Evolutionary conservation across 345 rosid species (phyloP).

Genomic region (Trapa incisa): DNA sequence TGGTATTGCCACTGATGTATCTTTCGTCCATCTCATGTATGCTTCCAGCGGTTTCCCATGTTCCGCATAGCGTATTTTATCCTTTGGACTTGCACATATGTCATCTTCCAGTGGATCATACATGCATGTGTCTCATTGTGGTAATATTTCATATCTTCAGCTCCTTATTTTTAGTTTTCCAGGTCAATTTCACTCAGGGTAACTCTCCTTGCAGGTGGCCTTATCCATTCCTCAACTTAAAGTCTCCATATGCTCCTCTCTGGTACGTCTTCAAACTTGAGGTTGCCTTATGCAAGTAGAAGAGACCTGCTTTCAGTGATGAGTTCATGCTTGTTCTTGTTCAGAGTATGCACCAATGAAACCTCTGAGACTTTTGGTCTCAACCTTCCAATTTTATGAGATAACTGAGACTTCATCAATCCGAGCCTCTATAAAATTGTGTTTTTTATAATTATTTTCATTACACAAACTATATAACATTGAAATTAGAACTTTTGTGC

Average conservation of each 20-base stretch:
- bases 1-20: not conserved
- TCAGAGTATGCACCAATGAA: not conserved
- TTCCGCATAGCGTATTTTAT: slow-evolving; percentile 69
- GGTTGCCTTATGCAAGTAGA: not conserved
- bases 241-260: slow-evolving; percentile 56
- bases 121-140: slow-evolving; percentile 70
- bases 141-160: slow-evolving; percentile 21
- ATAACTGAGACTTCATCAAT: not conserved
- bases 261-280: slow-evolving; percentile 34
- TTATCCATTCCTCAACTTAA: slow-evolving; percentile 75
- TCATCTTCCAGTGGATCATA: slow-evolving; percentile 79
- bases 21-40: not conserved
- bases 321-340: not conserved
- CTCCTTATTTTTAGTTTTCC: not conserved
- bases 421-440: not conserved
- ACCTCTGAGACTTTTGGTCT: not conserved
- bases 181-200: not conserved
- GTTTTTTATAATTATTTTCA: too few species aligned
- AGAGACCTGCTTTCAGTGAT: not conserved
- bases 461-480: too few species aligned
- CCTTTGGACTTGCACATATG: slow-evolving; percentile 58
- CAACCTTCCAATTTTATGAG: not conserved
- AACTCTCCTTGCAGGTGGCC: slow-evolving; percentile 71
- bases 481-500: too few species aligned
- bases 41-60: slow-evolving; percentile 66